A percentile compares a stretch with the other conserved stretches of the same genome.
These are phyloP conservation scores for Starmera quercuum DNA, from an alignment of 805 yeast genomes.

Conservation along the genomic window DNA sequence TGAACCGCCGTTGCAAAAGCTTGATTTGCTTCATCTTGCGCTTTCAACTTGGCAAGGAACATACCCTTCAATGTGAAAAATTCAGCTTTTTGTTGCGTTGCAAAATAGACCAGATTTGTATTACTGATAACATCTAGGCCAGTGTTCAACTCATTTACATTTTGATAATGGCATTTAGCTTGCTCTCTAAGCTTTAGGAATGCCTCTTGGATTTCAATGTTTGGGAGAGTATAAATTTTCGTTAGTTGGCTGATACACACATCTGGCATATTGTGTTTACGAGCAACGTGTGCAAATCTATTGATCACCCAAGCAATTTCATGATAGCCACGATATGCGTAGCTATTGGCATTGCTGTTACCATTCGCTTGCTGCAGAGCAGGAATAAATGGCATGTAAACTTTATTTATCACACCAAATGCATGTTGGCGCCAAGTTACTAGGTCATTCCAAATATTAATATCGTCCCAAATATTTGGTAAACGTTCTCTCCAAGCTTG, in stretches of 20 bases:
- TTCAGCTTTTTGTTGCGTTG: constrained; percentile 96
- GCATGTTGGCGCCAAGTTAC: constrained; percentile 99
- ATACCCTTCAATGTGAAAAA: constrained; percentile 96
- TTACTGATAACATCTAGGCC: constrained; percentile 96
- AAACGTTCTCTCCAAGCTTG: constrained; percentile 98
- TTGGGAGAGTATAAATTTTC: constrained; percentile 90
- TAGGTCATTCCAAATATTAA: constrained; percentile 93
- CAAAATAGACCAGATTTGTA: constrained; percentile 92
- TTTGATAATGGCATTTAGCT: constrained; percentile 95
- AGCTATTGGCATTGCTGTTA: constrained; percentile 71
- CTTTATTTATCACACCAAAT: constrained; percentile 90
- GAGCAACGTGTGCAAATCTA: constrained; percentile 96
- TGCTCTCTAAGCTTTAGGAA: constrained; percentile 92
- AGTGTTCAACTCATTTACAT: constrained; percentile 81
- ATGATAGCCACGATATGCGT: constrained; percentile 96
- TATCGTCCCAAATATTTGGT: constrained; percentile 96
- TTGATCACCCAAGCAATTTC: constrained; percentile 99
- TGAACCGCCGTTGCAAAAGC: constrained; percentile 98
- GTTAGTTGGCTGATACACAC: constrained; percentile 91
- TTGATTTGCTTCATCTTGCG: constrained; percentile 92
- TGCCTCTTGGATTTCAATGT: constrained; percentile 97
- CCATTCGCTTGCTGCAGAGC: constrained; percentile 67
- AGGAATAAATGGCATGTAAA: constrained; percentile 88
- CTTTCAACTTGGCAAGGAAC: constrained; percentile 88
- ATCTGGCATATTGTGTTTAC: constrained; percentile 94